Evolutionary conservation across 805 yeast genomes (phyloP).

Genomic region (Clavispora phyllophila): DNA sequence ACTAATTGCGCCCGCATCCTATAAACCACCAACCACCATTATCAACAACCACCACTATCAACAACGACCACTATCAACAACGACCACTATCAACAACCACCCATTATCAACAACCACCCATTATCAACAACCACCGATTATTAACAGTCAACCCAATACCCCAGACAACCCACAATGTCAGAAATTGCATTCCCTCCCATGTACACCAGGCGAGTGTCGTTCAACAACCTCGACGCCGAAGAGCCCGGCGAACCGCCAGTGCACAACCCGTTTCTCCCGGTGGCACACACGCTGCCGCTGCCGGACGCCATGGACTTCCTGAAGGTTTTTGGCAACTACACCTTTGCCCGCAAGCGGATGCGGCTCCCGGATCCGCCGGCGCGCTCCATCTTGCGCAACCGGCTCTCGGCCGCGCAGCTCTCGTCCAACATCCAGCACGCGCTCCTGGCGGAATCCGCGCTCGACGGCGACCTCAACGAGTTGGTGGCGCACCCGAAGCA

Average conservation of each 20-base stretch:
- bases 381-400: conserved; percentile 37
- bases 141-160: too few species aligned
- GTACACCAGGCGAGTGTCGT: conserved; percentile 38
- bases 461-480: conserved; percentile 18
- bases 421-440: conserved; percentile 13
- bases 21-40: too few species aligned
- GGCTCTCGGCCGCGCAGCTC: conserved; percentile 24
- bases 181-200: background rate
- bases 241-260: conserved; percentile 6
- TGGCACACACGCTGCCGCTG: conserved; percentile 2
- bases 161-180: too few species aligned
- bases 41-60: too few species aligned
- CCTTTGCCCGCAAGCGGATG: conserved; percentile 12
- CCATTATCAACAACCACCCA: too few species aligned
- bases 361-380: conserved; percentile 30
- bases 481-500: conserved; percentile 11
- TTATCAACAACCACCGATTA: too few species aligned
- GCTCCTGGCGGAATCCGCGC: conserved; percentile 10
- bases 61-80: too few species aligned
- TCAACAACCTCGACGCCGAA: conserved; percentile 36
- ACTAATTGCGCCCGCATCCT: too few species aligned
- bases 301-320: conserved; percentile 15
- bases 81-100: too few species aligned
- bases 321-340: conserved; percentile 15
- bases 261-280: conserved; percentile 5